These are phyloP conservation scores for Sclerotinia subarctica DNA, from an alignment of 2,329 filamentous ascomycete species.

Conservation along the genomic window DNA sequence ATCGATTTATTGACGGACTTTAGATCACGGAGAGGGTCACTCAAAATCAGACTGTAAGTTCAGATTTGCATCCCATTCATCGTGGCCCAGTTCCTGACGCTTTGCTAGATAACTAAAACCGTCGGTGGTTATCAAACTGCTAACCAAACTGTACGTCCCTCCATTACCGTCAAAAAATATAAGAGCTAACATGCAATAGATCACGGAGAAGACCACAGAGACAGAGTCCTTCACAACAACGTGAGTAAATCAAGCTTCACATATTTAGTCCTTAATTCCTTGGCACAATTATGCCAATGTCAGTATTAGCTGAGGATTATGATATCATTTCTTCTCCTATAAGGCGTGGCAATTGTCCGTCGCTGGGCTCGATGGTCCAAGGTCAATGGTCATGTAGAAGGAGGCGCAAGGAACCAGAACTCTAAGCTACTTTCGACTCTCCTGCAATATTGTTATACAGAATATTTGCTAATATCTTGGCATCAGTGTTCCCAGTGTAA, in stretches of 20 bases:
- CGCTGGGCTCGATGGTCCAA: no score
- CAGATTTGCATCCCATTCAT: neutral
- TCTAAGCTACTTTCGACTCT: neutral
- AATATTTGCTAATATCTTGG: neutral
- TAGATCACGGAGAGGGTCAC: slow-evolving; percentile 12
- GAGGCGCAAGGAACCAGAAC: neutral
- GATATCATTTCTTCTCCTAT: no score
- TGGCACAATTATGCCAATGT: neutral
- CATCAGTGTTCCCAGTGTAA: neutral
- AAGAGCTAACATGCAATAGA: neutral
- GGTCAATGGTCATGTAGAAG: neutral
- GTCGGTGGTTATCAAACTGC: slow-evolving; percentile 1
- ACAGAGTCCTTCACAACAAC: slow-evolving; percentile 15
- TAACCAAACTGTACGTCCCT: slow-evolving; percentile 1
- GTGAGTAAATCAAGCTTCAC: neutral
- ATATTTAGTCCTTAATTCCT: neutral
- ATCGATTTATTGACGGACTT: neutral
- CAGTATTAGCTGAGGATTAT: neutral
- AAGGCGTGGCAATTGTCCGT: neutral
- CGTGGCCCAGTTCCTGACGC: neutral
- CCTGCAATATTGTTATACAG: neutral
- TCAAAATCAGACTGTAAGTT: slow-evolving; percentile 13
- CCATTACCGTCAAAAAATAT: no score
- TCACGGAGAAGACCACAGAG: slow-evolving; percentile 16
- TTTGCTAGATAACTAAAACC: slow-evolving; percentile 2